phyloP scores from a whole-genome alignment of 2,329 filamentous ascomycete genomes.

The Colletotrichum cereale region DNA sequence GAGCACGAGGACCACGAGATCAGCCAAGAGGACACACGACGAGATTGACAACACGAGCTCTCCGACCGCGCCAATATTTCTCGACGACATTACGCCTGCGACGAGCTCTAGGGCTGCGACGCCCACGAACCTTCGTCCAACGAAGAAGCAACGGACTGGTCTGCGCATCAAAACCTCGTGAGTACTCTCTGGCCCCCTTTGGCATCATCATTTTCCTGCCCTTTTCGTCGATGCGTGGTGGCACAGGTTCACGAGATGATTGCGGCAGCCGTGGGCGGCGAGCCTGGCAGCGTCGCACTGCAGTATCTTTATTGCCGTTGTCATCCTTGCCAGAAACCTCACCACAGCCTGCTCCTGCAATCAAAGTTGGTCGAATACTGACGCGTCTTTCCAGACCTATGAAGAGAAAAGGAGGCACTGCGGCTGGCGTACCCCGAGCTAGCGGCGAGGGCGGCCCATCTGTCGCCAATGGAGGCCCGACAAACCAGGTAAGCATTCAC shows the following conservation, averaged over 20 bases:
- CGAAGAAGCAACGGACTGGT: slow-evolving; percentile 72
- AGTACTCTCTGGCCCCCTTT: slow-evolving; percentile 53
- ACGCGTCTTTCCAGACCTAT: slow-evolving; percentile 68
- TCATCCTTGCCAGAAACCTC: slow-evolving; percentile 35
- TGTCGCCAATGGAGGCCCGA: slow-evolving; percentile 65
- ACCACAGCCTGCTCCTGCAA: neutral
- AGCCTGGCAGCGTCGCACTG: slow-evolving; percentile 22
- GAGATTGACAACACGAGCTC: slow-evolving; percentile 67
- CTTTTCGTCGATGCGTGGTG: slow-evolving; percentile 9
- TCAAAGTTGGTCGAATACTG: slow-evolving; percentile 5
- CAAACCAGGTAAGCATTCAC: slow-evolving; percentile 64
- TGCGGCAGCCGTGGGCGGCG: slow-evolving; percentile 14
- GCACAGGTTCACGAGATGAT: slow-evolving; percentile 24
- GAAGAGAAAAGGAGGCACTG: slow-evolving; percentile 79
- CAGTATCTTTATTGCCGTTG: slow-evolving; percentile 25
- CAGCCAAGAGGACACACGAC: slow-evolving; percentile 67
- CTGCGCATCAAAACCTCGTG: slow-evolving; percentile 78
- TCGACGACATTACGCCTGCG: slow-evolving; percentile 60
- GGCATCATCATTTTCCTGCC: neutral
- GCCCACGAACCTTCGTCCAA: slow-evolving; percentile 65
- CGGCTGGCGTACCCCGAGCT: slow-evolving; percentile 75
- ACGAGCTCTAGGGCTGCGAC: slow-evolving; percentile 71
- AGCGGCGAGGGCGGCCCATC: slow-evolving; percentile 75
- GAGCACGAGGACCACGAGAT: slow-evolving; percentile 59
- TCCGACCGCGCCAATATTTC: slow-evolving; percentile 63